Percentiles rank a stretch among this genome's conserved stretches.
These are phyloP conservation scores for Galeopsis tetrahit DNA, from an alignment of 257 asterid species.

Conservation along the genomic window DNA sequence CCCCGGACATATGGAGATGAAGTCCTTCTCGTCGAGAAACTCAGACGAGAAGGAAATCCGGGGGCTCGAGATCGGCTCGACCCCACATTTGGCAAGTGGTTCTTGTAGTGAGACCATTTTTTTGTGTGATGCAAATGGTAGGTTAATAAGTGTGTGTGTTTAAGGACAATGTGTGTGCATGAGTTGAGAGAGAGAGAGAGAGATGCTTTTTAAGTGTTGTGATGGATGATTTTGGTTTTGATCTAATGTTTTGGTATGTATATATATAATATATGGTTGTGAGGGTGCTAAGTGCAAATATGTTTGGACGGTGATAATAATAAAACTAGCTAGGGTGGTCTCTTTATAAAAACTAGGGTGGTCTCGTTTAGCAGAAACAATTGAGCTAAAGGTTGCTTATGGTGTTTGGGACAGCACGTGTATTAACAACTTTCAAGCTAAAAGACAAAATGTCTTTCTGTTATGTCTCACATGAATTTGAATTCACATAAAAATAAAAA, in stretches of 20 bases:
- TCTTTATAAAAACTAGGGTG: constrained; percentile 24
- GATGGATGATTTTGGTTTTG: constrained; percentile 11
- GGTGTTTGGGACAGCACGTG: constrained; percentile 64
- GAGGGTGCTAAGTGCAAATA: constrained; percentile 3
- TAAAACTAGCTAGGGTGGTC: constrained; percentile 35
- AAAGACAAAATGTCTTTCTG: constrained; percentile 49
- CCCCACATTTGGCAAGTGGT: constrained; percentile 34
- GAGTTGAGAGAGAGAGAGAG: constrained; percentile 34
- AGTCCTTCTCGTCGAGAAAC: constrained; percentile 67
- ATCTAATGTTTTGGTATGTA: too few relatives aligned
- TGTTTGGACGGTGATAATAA: constrained; percentile 52
- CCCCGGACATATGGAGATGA: constrained; percentile 64
- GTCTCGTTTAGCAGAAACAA: constrained; percentile 67
- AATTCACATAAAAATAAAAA: too few relatives aligned
- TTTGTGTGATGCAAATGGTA: neutral
- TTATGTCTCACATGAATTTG: too few relatives aligned
- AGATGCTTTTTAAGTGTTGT: constrained; percentile 7
- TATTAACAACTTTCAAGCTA: constrained; percentile 52
- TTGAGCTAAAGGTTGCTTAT: constrained; percentile 40
- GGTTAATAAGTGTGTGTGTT: constrained; percentile 25
- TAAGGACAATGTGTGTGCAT: constrained; percentile 38
- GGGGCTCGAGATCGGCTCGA: constrained; percentile 47
- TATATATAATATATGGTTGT: neutral
- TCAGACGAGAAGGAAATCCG: constrained; percentile 88
- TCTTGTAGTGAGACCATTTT: constrained; percentile 61